Base-by-base conservation (phyloP, 2,329 filamentous ascomycete species). In the Metarhizium brunneum region DNA sequence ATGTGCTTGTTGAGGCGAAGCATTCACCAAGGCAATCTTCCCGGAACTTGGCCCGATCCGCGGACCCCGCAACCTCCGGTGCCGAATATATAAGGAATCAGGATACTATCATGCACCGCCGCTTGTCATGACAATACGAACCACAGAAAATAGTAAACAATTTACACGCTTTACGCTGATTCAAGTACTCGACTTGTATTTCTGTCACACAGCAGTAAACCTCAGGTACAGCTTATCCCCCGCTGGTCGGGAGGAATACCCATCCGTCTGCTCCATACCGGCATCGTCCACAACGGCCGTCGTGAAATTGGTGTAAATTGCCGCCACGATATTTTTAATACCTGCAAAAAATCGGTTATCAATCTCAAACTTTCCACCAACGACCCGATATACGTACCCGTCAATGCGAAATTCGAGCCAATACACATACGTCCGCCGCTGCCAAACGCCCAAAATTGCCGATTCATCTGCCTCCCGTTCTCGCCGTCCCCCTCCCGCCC, bases 401-500 rank as follows among this genome's bases (percentile, higher is more conserved):
- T 73, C 66, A 80, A 72, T 4, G 86, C 86, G 59, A 89, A 81
- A 61, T 89, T 85, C 6, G 83, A 80, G 0, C 86, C 86, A 5
- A 90, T 73, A 60, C 86, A 90, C 68, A 86, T 85, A 29, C 85
- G 73, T 0, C 85, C 82, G 0, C 86, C 86, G 18, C 81, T 85
- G 1, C 85, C 83, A 65, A 89, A 89, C 0, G 85, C 84, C 73
- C 84, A 83, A 60, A 85, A 87, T 16, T 80, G 80, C 2, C 78
- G 74, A 53, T 79, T 77, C 63, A 78, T 74, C 38, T 32, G 32
- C 43, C 72, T 71, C 43, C 59, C 70, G 36, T 49, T 70, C 25
- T 71, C 68, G 50, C 66, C 54, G 13, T 64, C 74, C 68, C 68
- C n/a, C 3, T 2, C 50, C 14, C 2, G 55, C 60, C 62, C 56